A percentile compares a stretch with the other conserved stretches of the same genome.
phyloP scores from a whole-genome alignment of 2,329 filamentous ascomycete species.

The Paraphoma chrysanthemicola region DNA sequence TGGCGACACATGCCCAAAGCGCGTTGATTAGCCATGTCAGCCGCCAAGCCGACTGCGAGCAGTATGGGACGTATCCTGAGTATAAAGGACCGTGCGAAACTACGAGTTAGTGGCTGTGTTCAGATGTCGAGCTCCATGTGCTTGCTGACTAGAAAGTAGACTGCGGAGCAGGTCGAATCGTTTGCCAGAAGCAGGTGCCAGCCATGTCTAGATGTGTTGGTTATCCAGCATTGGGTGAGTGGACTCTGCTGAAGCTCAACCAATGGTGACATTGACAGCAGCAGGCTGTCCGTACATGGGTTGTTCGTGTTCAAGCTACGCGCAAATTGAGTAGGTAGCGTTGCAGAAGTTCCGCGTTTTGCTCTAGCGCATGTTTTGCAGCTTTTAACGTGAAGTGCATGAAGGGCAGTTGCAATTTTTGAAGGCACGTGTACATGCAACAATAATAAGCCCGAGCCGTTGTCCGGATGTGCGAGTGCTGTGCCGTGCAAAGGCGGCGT shows the following conservation, averaged over 20 bases:
- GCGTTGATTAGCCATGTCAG: constrained; percentile 1
- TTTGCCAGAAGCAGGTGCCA: constrained; percentile 8
- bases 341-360: too few species aligned
- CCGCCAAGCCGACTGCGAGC: constrained; percentile 8
- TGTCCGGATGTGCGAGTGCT: too few species aligned
- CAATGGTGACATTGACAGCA: background rate
- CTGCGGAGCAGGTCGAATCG: constrained; percentile 8
- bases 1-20: background rate
- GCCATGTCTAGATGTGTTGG: constrained; percentile 1
- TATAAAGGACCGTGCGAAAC: constrained; percentile 6
- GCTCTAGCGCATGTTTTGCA: too few species aligned
- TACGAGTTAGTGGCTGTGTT: constrained; percentile 3
- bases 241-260: background rate
- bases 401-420: too few species aligned
- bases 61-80: constrained; percentile 8
- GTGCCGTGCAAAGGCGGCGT: background rate
- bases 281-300: constrained; percentile 9
- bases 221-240: constrained; percentile 8
- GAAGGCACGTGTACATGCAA: too few species aligned
- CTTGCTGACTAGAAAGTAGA: constrained; percentile 1
- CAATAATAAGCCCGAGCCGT: too few species aligned
- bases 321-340: background rate
- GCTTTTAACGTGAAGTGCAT: too few species aligned
- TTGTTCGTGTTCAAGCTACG: constrained; percentile 5
- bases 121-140: too few species aligned